These are phyloP conservation scores for Thozetella sp. DNA, from an alignment of 495 filamentous ascomycete genomes.

Conservation along the genomic window DNA sequence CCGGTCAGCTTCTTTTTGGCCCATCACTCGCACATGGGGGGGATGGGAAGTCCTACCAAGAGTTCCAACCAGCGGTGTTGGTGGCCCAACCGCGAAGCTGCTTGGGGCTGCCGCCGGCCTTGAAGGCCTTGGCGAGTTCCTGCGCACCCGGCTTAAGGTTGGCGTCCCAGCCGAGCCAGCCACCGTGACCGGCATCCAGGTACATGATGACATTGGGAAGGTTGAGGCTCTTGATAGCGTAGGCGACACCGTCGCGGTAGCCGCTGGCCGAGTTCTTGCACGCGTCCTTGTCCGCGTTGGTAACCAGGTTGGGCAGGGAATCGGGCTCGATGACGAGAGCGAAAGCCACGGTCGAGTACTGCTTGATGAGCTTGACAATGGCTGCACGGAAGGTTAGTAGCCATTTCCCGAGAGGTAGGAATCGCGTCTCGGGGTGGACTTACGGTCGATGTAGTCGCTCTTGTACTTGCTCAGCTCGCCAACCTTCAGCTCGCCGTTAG, in stretches of 20 bases:
- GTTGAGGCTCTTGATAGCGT: constrained; percentile 72
- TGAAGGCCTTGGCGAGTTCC: constrained; percentile 69
- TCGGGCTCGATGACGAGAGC: constrained; percentile 72
- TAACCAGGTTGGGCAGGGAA: constrained; percentile 79
- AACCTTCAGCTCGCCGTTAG: constrained; percentile 74
- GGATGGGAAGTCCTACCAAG: constrained; percentile 40
- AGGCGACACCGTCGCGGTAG: constrained; percentile 71
- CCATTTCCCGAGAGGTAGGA: too few species aligned
- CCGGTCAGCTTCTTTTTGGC: constrained; percentile 35
- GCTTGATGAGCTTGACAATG: constrained; percentile 58
- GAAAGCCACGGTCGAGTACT: constrained; percentile 54
- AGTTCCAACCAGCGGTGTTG: constrained; percentile 82
- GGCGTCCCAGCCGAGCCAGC: constrained; percentile 83
- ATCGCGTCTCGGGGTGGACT: constrained; percentile 36
- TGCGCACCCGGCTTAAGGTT: constrained; percentile 74
- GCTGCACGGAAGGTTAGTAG: constrained; percentile 38
- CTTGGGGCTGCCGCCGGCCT: constrained; percentile 62
- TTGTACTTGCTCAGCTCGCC: constrained; percentile 68
- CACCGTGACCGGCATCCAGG: constrained; percentile 78
- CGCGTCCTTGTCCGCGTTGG: constrained; percentile 64
- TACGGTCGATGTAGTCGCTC: constrained; percentile 67
- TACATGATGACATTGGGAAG: constrained; percentile 83
- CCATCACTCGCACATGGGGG: neutral
- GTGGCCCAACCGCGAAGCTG: constrained; percentile 73
- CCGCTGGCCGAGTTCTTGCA: constrained; percentile 64